Evolutionary conservation across 257 asterid genomes (phyloP).

Genomic region (Anisodus tanguticus): DNA sequence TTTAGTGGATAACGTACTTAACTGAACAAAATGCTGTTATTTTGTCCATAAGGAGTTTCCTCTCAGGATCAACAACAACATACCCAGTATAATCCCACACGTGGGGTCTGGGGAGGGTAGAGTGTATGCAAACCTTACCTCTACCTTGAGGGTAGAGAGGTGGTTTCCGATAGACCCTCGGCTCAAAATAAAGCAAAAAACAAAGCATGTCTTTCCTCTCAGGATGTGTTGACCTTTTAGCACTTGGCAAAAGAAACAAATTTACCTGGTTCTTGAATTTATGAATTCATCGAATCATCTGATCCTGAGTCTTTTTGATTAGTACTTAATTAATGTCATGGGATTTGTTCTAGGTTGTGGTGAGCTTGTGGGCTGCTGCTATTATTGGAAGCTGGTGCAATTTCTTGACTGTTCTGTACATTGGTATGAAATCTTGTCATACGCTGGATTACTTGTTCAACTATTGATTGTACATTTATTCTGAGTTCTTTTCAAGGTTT

Average conservation of each 20-base stretch:
- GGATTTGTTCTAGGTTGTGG: slow-evolving; percentile 55
- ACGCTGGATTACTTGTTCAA: background rate
- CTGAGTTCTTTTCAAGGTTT: background rate
- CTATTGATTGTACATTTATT: background rate
- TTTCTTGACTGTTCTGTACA: slow-evolving; percentile 67
- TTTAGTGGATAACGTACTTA: background rate
- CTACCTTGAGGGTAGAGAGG: too few relatives aligned
- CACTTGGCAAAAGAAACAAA: background rate
- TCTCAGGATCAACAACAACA: background rate
- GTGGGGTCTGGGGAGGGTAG: too few relatives aligned
- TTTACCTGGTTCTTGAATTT: background rate
- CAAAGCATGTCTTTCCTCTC: background rate
- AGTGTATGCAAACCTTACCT: too few relatives aligned
- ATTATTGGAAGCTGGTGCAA: slow-evolving; percentile 93
- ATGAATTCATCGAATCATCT: slow-evolving; percentile 1
- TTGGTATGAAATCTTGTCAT: slow-evolving; percentile 51
- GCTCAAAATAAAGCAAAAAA: too few relatives aligned
- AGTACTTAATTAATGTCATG: slow-evolving; percentile 10
- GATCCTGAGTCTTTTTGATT: background rate
- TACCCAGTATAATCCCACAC: too few relatives aligned
- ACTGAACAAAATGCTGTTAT: background rate
- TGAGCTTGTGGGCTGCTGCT: slow-evolving; percentile 71
- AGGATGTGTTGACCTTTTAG: background rate
- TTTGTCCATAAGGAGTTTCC: background rate
- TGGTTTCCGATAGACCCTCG: too few relatives aligned